phyloP scores from a whole-genome alignment of 768 basidiomycete genomes.

The Cystobasidium ongulense region DNA sequence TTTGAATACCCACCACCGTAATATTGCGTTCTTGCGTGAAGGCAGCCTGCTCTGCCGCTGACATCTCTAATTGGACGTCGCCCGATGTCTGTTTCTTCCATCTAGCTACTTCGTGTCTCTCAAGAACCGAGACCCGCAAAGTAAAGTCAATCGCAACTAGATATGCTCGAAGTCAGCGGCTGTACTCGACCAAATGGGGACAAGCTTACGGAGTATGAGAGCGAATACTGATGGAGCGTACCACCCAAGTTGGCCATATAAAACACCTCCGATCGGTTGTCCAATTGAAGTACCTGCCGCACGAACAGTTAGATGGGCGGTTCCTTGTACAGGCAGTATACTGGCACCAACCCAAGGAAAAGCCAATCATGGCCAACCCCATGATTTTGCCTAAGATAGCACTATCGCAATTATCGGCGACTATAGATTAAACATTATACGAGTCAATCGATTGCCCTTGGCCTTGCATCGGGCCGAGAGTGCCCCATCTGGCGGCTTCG shows the following conservation, averaged over 20 bases:
- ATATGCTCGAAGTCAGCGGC: not conserved
- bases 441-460: not conserved
- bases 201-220: slow-evolving; percentile 14
- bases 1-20: not conserved
- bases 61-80: not conserved
- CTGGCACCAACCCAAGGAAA: not conserved
- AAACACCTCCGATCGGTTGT: slow-evolving; percentile 22
- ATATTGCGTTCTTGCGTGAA: not conserved
- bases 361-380: slow-evolving; percentile 26
- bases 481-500: too few relatives aligned
- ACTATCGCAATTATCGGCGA: slow-evolving; percentile 18
- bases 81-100: not conserved
- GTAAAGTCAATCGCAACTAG: slow-evolving; percentile 18
- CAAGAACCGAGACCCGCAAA: slow-evolving; percentile 3
- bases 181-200: not conserved
- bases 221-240: slow-evolving; percentile 28
- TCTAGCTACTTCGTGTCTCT: slow-evolving; percentile 15
- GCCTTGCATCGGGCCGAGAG: not conserved
- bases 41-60: not conserved
- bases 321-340: not conserved
- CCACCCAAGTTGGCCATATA: slow-evolving; percentile 29
- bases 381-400: slow-evolving; percentile 17
- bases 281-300: slow-evolving; percentile 11
- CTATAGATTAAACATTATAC: not conserved
- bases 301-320: not conserved